These are phyloP conservation scores for Uronychia setigera DNA, from an alignment of 73 alveolate species.

Conservation along the genomic window DNA sequence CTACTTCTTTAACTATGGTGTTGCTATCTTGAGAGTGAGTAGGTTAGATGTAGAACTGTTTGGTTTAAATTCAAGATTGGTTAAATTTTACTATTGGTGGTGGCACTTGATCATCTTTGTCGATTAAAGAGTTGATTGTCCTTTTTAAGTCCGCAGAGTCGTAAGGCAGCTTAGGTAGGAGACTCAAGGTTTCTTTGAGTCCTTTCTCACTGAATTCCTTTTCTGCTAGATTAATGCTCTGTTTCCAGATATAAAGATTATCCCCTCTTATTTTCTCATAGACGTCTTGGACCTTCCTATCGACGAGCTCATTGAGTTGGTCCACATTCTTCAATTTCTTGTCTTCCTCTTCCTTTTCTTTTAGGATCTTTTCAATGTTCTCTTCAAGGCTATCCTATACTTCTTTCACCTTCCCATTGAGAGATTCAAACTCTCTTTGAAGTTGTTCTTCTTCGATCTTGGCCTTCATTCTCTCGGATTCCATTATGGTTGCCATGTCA, in stretches of 20 bases:
- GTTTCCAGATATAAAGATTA: conserved; percentile 59
- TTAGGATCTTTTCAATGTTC: background rate
- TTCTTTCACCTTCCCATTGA: background rate
- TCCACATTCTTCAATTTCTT: conserved; percentile 13
- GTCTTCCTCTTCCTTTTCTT: conserved; percentile 19
- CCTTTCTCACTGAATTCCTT: conserved; percentile 58
- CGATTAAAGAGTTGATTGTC: conserved; percentile 31
- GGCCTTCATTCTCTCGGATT: conserved; percentile 32
- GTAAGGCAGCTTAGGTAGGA: conserved; percentile 49
- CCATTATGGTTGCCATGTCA: conserved; percentile 12
- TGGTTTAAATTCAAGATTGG: too few species aligned
- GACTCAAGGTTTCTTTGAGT: conserved; percentile 46
- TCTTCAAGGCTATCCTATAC: background rate
- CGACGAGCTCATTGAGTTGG: conserved; percentile 38
- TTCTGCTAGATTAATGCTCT: conserved; percentile 43
- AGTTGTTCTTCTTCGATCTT: conserved; percentile 13
- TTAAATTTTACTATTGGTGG: conserved; percentile 7
- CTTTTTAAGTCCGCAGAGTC: conserved; percentile 21
- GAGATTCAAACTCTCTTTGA: conserved; percentile 2
- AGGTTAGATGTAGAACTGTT: too few species aligned
- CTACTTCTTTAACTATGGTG: background rate
- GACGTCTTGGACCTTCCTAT: conserved; percentile 48
- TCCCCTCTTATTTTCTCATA: conserved; percentile 63
- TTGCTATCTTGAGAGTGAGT: too few species aligned
- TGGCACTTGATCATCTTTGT: conserved; percentile 20